A percentile compares a stretch with the other conserved stretches of the same genome.
Conservation (phyloP, 306 rosid species). For the Rosa chinensis region DNA sequence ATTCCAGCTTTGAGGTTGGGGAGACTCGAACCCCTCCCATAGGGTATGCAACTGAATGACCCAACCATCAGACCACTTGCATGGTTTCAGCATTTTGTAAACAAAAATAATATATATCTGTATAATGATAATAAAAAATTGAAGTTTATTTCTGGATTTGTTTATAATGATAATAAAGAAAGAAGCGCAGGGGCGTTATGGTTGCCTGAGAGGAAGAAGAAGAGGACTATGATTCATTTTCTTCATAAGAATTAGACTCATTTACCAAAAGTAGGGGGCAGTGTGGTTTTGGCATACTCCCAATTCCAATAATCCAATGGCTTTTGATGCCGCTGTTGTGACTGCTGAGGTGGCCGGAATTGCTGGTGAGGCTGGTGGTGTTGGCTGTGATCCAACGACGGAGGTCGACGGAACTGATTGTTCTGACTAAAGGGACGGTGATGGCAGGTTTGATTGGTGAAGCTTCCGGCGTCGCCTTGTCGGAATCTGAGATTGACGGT, state of each 20-base stretch:
- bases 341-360: slow-evolving; percentile 22
- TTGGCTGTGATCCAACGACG: slow-evolving; percentile 18
- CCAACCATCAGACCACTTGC: no score
- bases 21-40: no score
- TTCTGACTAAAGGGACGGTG: slow-evolving; percentile 19
- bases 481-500: slow-evolving; percentile 58
- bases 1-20: no score
- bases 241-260: neutral
- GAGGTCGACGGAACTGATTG: no score
- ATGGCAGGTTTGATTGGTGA: slow-evolving; percentile 29
- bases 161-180: no score
- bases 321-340: slow-evolving; percentile 25
- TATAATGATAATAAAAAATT: no score
- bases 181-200: no score
- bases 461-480: slow-evolving; percentile 43
- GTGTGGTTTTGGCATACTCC: slow-evolving; percentile 58
- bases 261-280: slow-evolving; percentile 55
- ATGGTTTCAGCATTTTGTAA: no score
- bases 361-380: slow-evolving; percentile 28
- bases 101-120: no score
- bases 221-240: neutral
- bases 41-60: no score
- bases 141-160: no score
- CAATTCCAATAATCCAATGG: slow-evolving; percentile 63
- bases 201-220: neutral